Percentiles rank a stretch among this genome's conserved stretches.
Evolutionary conservation across 495 filamentous ascomycete species (phyloP).

Genomic region (Cercophora samala): DNA sequence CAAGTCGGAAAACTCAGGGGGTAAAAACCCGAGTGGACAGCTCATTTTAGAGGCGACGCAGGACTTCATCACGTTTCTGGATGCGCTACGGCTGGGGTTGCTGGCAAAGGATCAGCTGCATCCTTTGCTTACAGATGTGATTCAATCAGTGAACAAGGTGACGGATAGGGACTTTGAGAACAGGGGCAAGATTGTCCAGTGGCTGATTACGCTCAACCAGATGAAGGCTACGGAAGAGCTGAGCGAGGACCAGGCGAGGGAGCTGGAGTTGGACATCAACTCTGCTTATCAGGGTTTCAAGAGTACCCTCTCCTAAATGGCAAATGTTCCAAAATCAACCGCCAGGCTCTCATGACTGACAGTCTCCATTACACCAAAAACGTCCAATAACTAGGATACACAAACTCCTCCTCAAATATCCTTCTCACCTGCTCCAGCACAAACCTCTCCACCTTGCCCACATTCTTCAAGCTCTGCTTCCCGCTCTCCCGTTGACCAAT

Average conservation of each 20-base stretch:
- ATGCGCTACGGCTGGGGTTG: conserved; percentile 84
- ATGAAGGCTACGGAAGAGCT: conserved; percentile 94
- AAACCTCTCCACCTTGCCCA: conserved; percentile 97
- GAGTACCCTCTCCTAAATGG: conserved; percentile 39
- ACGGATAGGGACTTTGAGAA: conserved; percentile 90
- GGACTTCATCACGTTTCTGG: conserved; percentile 97
- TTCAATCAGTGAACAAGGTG: conserved; percentile 94
- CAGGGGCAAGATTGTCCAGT: conserved; percentile 94
- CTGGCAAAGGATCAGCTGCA: conserved; percentile 93
- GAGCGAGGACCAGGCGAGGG: conserved; percentile 77
- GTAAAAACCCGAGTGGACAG: conserved; percentile 62
- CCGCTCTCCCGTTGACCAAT: conserved; percentile 88
- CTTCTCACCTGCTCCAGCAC: conserved; percentile 92
- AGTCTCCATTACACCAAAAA: conserved; percentile 68
- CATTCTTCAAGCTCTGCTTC: conserved; percentile 94
- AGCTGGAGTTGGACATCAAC: conserved; percentile 85
- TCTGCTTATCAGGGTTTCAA: conserved; percentile 92
- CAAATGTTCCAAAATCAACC: too few relatives aligned
- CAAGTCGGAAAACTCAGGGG: conserved; percentile 45
- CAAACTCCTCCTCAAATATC: conserved; percentile 97
- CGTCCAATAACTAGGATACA: conserved; percentile 97
- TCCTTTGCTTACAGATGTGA: conserved; percentile 87
- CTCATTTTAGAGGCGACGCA: conserved; percentile 85
- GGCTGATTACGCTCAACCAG: conserved; percentile 94
- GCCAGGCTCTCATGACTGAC: too few relatives aligned